Evolutionary conservation across 768 basidiomycete genomes (phyloP), one percentile per base, ranked within the genome.

Genomic region (Myochromella boudieri): DNA sequence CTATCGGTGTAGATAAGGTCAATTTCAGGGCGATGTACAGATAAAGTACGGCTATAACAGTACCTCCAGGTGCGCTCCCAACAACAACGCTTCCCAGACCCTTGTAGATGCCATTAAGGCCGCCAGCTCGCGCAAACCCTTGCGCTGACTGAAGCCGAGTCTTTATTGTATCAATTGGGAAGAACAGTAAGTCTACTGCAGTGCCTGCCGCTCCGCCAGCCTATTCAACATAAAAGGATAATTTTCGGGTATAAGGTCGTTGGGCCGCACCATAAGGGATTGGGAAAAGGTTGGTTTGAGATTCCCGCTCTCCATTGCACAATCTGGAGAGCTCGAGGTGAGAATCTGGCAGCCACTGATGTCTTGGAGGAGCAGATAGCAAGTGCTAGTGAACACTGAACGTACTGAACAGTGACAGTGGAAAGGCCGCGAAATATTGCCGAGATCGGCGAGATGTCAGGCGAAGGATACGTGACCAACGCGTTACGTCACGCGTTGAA

Each of bases 111-210:
- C 92, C 94, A 41, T 68, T 80, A 65, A 97, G 90, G 0, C 94
- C 97, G 12, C 95, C 95, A 2, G 92, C 85, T 22, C 72, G 70
- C 36, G 80, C 62, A 64, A 99, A 97, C 14, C 95, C 97, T 59
- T 90, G 84, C 2, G 82, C 64, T 5, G 93, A 87, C 59, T 99
- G 95, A 26, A 97, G 76, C 38, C 95, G 85, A 29, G 97, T 98
- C 69, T 99, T 99, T 63, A 98, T 68, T 1, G 95, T 97, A 69
- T 99, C 95, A 47, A 99, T 83, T 1, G 95, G 95, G 65, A 93
- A 99, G 72, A 99, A 95, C 17, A 97, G 78, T 36, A 97, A 78
- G 68, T 99, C 95, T 14, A 97, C 95, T 2, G 92, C 78, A 6
- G 91, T 87, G 21, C 95, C 95, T 25, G 97, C 92, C n/a, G 85